Conservation (phyloP, 2,329 filamentous ascomycete species). For the Pseudocercospora musae region DNA sequence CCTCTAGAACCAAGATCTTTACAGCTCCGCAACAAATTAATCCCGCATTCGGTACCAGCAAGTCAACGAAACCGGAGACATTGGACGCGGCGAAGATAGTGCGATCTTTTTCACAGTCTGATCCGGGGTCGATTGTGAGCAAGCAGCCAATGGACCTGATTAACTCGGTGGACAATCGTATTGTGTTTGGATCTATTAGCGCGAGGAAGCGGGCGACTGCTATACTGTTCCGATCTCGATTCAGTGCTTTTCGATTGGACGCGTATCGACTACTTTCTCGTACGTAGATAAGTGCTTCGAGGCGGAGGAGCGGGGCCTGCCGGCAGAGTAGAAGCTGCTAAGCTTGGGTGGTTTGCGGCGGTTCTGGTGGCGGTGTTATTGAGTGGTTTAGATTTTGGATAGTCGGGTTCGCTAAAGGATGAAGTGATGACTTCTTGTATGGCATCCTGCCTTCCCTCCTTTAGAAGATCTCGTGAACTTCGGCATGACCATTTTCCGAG, state of each 20-base stretch:
- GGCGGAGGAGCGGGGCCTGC: background rate
- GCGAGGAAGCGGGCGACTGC: background rate
- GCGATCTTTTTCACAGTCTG: background rate
- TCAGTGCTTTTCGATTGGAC: background rate
- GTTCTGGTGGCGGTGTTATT: background rate
- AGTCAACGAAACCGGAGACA: background rate
- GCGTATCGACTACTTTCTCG: background rate
- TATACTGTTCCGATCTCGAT: background rate
- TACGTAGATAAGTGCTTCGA: background rate
- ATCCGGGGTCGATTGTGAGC: background rate
- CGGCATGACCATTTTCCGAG: no score
- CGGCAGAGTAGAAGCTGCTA: background rate
- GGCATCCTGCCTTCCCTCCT: no score
- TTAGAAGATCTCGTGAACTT: no score
- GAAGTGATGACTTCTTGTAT: background rate
- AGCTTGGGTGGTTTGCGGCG: background rate
- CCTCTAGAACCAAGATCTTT: background rate
- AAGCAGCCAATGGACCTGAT: background rate
- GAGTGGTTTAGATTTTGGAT: background rate
- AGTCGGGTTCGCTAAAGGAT: background rate
- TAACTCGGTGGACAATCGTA: background rate
- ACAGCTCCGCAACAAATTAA: background rate
- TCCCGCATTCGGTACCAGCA: background rate
- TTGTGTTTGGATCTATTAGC: background rate
- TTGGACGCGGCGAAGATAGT: background rate